Evolutionary conservation across 2,329 filamentous ascomycete species (phyloP), one percentile per base, ranked within the genome.

Genomic region (Aquanectria penicillioides): DNA sequence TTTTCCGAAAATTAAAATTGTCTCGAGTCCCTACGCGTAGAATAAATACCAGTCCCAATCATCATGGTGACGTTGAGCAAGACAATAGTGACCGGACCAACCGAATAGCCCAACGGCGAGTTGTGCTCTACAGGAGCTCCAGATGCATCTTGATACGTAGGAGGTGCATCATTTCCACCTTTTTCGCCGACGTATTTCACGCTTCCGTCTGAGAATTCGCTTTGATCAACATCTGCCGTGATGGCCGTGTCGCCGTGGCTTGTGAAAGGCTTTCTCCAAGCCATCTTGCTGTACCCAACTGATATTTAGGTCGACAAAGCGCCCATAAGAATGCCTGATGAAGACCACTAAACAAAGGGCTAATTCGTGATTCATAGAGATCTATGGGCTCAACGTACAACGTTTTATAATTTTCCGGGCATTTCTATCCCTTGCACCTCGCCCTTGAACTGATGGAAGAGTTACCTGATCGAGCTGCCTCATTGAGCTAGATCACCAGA

Each of bases 21-120:
- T 13, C 9, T 23, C 3, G 17, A 7, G 20, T 40, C 12, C 52
- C 23, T 41, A 55, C 52, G 52, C n/a, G 52, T 55, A n/a, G 52
- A 55, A 26, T 55, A 55, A 37, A 55, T 55, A 18, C 52, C 52
- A 18, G 52, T 47, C 15, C 52, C 52, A 15, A 55, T 55, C 52
- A 55, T 55, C 52, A 55, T 55, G 20, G 52, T 55, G 2, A 55
- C 44, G 15, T 55, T 55, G 26, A 55, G 52, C 6, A 55, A 28
- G 2, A 40, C 36, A 20, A 55, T 55, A 3, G 52, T 55, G 8
- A 48, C 43, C 1, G 52, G 52, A 4, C 43, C 52, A 15, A 55
- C 52, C 10, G 52, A 55, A 15, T 55, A 55, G 6, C 52, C 52
- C 22, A 55, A 12, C 2, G 52, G 52, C 20, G 52, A 55, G 12